Evolutionary conservation across 257 asterid species (phyloP).

Genomic region (Sherardia arvensis): DNA sequence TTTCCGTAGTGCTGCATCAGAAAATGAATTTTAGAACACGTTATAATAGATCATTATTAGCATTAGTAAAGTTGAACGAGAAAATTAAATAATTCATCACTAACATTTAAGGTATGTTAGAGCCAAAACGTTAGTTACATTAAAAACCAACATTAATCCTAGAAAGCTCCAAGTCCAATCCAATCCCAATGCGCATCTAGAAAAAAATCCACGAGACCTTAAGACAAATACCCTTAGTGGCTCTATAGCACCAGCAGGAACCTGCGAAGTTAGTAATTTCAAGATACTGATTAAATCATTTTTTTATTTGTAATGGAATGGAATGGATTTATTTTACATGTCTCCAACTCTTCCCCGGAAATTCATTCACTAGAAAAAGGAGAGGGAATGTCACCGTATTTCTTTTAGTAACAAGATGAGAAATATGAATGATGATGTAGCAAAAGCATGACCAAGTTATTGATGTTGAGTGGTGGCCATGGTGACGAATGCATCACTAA

Average conservation of each 20-base stretch:
- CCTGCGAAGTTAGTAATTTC: conserved; percentile 15
- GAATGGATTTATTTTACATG: conserved; percentile 4
- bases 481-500: too few relatives aligned
- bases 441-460: too few relatives aligned
- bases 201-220: conserved; percentile 24
- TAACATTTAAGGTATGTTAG: conserved; percentile 62
- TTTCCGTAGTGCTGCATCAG: conserved; percentile 51
- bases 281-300: not conserved
- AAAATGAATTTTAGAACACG: not conserved
- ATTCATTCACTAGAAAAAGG: conserved; percentile 89
- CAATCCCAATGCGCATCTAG: conserved; percentile 34
- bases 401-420: too few relatives aligned
- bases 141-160: conserved; percentile 24
- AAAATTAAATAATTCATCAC: conserved; percentile 1
- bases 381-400: too few relatives aligned
- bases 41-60: not conserved
- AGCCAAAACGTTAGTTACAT: conserved; percentile 19
- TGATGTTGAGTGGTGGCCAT: too few relatives aligned
- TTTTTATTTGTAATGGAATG: not conserved
- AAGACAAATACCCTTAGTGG: conserved; percentile 23
- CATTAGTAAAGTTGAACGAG: not conserved
- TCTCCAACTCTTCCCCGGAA: conserved; percentile 72
- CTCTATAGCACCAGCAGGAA: conserved; percentile 6
- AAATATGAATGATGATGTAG: too few relatives aligned
- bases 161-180: conserved; percentile 30